Evolutionary conservation across 2,329 filamentous ascomycete species (phyloP).

Genomic region (Colletotrichum viniferum): DNA sequence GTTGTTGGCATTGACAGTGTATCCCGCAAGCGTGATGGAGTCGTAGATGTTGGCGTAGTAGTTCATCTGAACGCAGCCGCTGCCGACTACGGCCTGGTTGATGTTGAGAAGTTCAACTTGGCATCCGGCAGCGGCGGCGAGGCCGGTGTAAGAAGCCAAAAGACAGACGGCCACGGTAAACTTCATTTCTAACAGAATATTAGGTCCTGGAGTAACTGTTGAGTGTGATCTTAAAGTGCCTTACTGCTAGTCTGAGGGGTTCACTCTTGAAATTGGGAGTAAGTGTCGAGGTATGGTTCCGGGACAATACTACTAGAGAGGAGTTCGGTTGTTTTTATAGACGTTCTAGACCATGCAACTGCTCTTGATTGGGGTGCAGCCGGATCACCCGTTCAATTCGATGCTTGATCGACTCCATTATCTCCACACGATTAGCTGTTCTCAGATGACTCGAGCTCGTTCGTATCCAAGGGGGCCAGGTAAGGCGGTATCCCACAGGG

Average conservation of each 20-base stretch:
- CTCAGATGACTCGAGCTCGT: background rate
- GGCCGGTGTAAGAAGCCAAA: background rate
- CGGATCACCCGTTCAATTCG: background rate
- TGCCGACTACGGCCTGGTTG: background rate
- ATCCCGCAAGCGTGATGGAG: background rate
- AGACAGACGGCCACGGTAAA: background rate
- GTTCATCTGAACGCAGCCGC: background rate
- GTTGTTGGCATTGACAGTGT: background rate
- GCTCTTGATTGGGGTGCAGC: background rate
- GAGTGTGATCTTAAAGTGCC: background rate
- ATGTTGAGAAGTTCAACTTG: background rate
- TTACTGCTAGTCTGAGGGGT: background rate
- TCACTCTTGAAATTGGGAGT: accelerated
- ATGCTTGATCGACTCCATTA: background rate
- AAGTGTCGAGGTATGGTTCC: background rate
- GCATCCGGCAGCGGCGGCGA: background rate
- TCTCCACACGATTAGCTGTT: background rate
- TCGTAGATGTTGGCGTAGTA: background rate
- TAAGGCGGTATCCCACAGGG: background rate
- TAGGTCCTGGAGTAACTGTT: background rate
- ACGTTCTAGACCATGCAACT: background rate
- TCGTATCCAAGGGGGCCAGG: background rate
- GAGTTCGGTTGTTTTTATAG: background rate
- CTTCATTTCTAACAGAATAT: background rate
- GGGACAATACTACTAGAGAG: background rate